These are phyloP conservation scores for Hypocrella siamensis DNA, from an alignment of 2,329 filamentous ascomycete species.

Conservation along the genomic window DNA sequence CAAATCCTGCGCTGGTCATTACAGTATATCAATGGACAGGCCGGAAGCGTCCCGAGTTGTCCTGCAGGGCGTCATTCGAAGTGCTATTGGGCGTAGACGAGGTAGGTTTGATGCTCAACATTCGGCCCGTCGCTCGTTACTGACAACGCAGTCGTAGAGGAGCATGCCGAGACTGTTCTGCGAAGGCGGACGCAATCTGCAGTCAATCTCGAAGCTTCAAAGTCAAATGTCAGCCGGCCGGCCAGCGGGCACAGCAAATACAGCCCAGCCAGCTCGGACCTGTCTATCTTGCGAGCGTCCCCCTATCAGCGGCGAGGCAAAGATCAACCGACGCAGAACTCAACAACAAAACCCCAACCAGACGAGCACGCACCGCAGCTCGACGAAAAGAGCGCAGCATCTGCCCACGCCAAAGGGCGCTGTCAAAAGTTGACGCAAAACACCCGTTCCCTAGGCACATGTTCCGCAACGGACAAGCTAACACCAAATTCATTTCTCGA, in stretches of 20 bases:
- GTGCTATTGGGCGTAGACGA: slow-evolving; percentile 50
- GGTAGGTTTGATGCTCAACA: slow-evolving; percentile 34
- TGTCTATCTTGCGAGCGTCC: slow-evolving; percentile 42
- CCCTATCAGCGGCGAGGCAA: slow-evolving; percentile 29
- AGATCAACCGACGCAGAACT: slow-evolving; percentile 13
- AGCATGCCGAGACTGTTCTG: slow-evolving; percentile 26
- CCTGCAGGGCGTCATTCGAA: slow-evolving; percentile 58
- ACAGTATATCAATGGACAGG: slow-evolving; percentile 55
- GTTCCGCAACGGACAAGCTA: slow-evolving; percentile 33
- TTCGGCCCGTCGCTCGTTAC: background rate
- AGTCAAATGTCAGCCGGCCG: slow-evolving; percentile 32
- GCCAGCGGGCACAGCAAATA: slow-evolving; percentile 48
- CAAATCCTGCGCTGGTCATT: slow-evolving; percentile 53
- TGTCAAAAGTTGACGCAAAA: too few species aligned
- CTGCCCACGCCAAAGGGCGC: too few species aligned
- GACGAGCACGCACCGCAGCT: slow-evolving; percentile 11
- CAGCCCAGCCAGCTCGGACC: slow-evolving; percentile 56
- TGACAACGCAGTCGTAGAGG: slow-evolving; percentile 11
- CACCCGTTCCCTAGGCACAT: too few species aligned
- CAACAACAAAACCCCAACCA: slow-evolving; percentile 17
- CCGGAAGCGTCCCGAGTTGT: slow-evolving; percentile 62
- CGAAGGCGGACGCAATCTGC: slow-evolving; percentile 45
- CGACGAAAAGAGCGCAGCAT: too few species aligned
- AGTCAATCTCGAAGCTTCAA: slow-evolving; percentile 42
- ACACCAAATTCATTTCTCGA: slow-evolving; percentile 44